A percentile compares a stretch with the other conserved stretches of the same genome.
These are phyloP conservation scores for Podospora fimiseda DNA, from an alignment of 495 filamentous ascomycete genomes.

Conservation along the genomic window DNA sequence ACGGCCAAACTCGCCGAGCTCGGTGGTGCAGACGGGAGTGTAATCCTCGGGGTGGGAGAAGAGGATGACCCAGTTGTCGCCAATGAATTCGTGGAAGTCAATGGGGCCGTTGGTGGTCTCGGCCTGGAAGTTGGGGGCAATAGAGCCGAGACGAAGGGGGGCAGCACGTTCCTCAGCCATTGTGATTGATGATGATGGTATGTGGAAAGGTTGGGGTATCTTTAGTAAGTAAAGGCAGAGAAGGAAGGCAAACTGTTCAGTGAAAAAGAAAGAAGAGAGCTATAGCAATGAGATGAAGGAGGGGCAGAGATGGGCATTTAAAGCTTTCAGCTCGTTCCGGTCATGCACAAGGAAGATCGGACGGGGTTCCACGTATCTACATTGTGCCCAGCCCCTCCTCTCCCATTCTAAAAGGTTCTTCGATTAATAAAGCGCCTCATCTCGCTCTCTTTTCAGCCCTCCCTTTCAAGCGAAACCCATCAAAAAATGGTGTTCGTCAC, in stretches of 20 bases:
- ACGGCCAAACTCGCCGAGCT: slow-evolving; percentile 94
- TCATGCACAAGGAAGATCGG: neutral
- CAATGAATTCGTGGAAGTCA: slow-evolving; percentile 96
- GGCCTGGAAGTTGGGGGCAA: slow-evolving; percentile 89
- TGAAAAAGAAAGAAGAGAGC: slow-evolving; percentile 2
- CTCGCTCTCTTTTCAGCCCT: neutral
- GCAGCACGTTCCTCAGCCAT: slow-evolving; percentile 46
- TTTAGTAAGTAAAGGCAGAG: neutral
- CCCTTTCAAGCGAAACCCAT: slow-evolving; percentile 6
- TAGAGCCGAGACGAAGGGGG: slow-evolving; percentile 78
- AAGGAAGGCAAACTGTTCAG: slow-evolving; percentile 1
- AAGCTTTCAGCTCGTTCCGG: slow-evolving; percentile 1
- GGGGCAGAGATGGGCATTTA: slow-evolving; percentile 1
- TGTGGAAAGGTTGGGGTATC: slow-evolving; percentile 10
- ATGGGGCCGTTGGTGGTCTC: slow-evolving; percentile 88
- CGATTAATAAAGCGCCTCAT: slow-evolving; percentile 9
- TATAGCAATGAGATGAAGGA: slow-evolving; percentile 3
- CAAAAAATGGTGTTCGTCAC: slow-evolving; percentile 1
- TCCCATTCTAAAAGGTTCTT: neutral
- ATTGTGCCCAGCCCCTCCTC: neutral
- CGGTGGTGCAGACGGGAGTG: slow-evolving; percentile 96
- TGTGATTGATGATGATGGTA: slow-evolving; percentile 30
- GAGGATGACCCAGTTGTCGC: slow-evolving; percentile 87
- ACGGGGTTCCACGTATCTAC: neutral
- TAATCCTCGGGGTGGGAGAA: slow-evolving; percentile 97